Base-by-base conservation (phyloP, 257 asterid species). In the Ehretia macrophylla region DNA sequence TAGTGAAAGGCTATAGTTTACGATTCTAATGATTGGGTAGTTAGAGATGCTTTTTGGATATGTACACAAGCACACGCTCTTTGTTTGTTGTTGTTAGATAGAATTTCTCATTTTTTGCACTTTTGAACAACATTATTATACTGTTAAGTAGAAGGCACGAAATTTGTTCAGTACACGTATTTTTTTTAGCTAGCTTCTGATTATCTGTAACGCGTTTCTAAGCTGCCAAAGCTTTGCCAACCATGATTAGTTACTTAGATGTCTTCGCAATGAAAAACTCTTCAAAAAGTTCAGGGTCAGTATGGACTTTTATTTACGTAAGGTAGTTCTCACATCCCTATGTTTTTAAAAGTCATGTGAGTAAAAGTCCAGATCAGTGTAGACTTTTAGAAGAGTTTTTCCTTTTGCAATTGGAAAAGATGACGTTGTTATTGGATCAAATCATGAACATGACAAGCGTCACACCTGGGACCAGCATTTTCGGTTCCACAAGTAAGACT, bases 21-120 rank as follows among this genome's bases (percentile, higher is more conserved):
- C 20, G 55, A 44, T 11, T 14, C 56, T 51, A 75, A 81, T 81
- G 73, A 75, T 77, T 81, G 78, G 72, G 76, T 73, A 44, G 87
- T 72, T 77, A 62, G 79, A 70, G 80, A 72, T 68, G 79, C 75
- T 74, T 58, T 57, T 58, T 61, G 55, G 58, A 45, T 39, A 51
- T 51, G 49, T 61, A 51, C 49, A 23, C 49, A 60, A 38, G 17
- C 52, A 59, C 62, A 56, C 72, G 62, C 67, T 65, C 32, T n/a
- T n/a, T 70, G 76, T 73, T 75, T 65, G 82, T 78, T 70, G 80
- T 66, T 78, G 9, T 71, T 78, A 8, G 73, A 71, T 37, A 32
- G 47, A 54, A 57, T 21, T 55, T 65, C 55, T 54, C 47, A 18
- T 65, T n/a, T n/a, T n/a, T n/a, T 58, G 46, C 64, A 52, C 16